Percentiles rank a stretch among this genome's conserved stretches.
These are phyloP conservation scores for Fusarium ambrosium DNA, from an alignment of 2,329 filamentous ascomycete genomes.

Conservation along the genomic window DNA sequence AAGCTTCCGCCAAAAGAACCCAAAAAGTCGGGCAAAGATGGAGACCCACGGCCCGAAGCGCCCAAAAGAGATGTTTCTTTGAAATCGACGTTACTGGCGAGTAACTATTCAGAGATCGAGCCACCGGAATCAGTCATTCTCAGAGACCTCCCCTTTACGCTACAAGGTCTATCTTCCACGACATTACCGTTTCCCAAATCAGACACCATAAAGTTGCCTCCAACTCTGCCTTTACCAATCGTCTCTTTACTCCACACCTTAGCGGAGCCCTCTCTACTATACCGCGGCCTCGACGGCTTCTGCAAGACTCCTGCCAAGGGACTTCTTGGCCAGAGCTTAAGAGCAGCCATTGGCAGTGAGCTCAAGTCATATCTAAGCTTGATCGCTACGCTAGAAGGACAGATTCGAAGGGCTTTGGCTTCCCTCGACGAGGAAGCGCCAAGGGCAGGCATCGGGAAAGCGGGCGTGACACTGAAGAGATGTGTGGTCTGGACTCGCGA, in stretches of 20 bases:
- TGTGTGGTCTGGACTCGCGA: slow-evolving; percentile 98
- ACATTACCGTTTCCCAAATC: slow-evolving; percentile 82
- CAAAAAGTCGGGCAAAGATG: slow-evolving; percentile 54
- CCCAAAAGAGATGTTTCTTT: slow-evolving; percentile 65
- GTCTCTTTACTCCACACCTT: slow-evolving; percentile 89
- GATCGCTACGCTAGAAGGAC: slow-evolving; percentile 91
- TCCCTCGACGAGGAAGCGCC: slow-evolving; percentile 78
- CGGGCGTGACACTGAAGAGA: slow-evolving; percentile 92
- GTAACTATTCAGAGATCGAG: slow-evolving; percentile 68
- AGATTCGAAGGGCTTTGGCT: slow-evolving; percentile 86
- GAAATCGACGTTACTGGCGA: slow-evolving; percentile 70
- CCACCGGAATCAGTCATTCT: slow-evolving; percentile 77
- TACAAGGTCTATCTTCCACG: slow-evolving; percentile 91
- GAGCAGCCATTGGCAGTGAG: slow-evolving; percentile 87
- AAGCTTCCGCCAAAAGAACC: slow-evolving; percentile 59
- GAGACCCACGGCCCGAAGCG: slow-evolving; percentile 49
- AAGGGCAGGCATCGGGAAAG: slow-evolving; percentile 81
- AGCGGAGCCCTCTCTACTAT: slow-evolving; percentile 94
- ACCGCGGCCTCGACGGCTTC: slow-evolving; percentile 83
- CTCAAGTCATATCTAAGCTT: slow-evolving; percentile 90
- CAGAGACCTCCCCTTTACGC: slow-evolving; percentile 88
- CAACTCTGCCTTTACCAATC: slow-evolving; percentile 84
- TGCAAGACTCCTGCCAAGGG: slow-evolving; percentile 85
- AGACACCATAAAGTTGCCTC: slow-evolving; percentile 79
- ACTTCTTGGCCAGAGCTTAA: slow-evolving; percentile 90